Conservation (phyloP, 768 basidiomycete genomes). For the Boletus speciosus region DNA sequence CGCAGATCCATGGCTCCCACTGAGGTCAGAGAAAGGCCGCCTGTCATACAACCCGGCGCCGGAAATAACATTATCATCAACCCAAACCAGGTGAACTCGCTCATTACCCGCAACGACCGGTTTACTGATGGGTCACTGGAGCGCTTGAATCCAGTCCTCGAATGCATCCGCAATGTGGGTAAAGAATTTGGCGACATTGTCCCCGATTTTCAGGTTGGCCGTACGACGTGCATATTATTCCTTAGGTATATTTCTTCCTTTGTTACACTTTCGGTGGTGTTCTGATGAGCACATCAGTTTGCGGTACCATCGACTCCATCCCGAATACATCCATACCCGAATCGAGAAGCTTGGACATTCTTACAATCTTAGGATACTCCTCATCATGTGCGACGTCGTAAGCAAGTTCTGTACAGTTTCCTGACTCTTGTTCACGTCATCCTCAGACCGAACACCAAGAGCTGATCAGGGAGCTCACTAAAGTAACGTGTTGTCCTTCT, state of each 20-base stretch:
- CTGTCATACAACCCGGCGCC: slow-evolving; percentile 60
- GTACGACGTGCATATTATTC: slow-evolving; percentile 88
- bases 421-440: background rate
- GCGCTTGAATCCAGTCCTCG: slow-evolving; percentile 87
- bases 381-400: slow-evolving; percentile 91
- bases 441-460: slow-evolving; percentile 87
- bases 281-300: slow-evolving; percentile 46
- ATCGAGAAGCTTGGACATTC: slow-evolving; percentile 81
- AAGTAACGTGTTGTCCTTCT: slow-evolving; percentile 40
- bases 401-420: slow-evolving; percentile 28
- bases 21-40: slow-evolving; percentile 34
- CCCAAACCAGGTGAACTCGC: slow-evolving; percentile 48
- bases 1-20: background rate
- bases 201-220: slow-evolving; percentile 93
- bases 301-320: slow-evolving; percentile 93
- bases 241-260: slow-evolving; percentile 57
- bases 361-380: slow-evolving; percentile 80
- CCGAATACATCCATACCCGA: slow-evolving; percentile 91
- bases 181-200: slow-evolving; percentile 95
- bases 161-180: slow-evolving; percentile 80
- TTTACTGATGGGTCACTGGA: slow-evolving; percentile 29
- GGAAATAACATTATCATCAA: slow-evolving; percentile 66
- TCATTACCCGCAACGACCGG: background rate
- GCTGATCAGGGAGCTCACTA: slow-evolving; percentile 88
- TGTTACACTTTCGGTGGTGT: background rate